Evolutionary conservation across 2,329 filamentous ascomycete species (phyloP).

Genomic region (Atkinsonella hypoxylon): DNA sequence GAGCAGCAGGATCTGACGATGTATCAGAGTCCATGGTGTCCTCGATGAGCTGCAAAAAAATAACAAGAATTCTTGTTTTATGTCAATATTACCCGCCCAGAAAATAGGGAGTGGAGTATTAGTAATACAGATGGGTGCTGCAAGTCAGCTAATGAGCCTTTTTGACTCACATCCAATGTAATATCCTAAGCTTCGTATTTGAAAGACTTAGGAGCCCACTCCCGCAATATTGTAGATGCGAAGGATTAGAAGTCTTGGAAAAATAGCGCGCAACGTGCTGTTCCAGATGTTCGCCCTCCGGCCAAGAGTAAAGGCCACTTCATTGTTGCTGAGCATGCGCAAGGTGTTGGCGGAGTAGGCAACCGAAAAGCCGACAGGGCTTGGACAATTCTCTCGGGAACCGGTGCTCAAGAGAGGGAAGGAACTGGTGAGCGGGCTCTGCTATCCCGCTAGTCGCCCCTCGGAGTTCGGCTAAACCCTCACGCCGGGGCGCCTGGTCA

Average conservation of each 20-base stretch:
- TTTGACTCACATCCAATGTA: constrained; percentile 1
- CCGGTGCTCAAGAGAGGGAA: neutral
- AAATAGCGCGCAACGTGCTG: constrained; percentile 8
- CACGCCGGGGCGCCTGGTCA: constrained; percentile 10
- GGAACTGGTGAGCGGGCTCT: neutral
- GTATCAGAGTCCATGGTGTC: constrained; percentile 16
- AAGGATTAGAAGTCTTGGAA: constrained; percentile 5
- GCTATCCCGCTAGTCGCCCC: neutral
- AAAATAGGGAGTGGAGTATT: neutral
- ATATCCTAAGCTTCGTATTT: constrained; percentile 3
- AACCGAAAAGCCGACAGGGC: neutral
- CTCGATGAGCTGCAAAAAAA: neutral
- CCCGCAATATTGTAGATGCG: neutral
- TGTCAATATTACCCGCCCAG: neutral
- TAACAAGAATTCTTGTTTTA: neutral
- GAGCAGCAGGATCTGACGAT: constrained; percentile 14
- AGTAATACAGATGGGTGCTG: neutral
- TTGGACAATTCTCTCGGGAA: neutral
- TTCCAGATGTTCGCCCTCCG: constrained; percentile 11
- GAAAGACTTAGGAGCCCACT: neutral
- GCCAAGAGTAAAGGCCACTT: constrained; percentile 19
- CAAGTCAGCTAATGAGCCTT: constrained; percentile 3
- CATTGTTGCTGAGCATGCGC: constrained; percentile 12
- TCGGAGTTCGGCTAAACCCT: constrained; percentile 16
- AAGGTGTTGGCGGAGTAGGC: constrained; percentile 2